Evolutionary conservation across 2,329 filamentous ascomycete species (phyloP).

Genomic region (Talaromyces sp.): DNA sequence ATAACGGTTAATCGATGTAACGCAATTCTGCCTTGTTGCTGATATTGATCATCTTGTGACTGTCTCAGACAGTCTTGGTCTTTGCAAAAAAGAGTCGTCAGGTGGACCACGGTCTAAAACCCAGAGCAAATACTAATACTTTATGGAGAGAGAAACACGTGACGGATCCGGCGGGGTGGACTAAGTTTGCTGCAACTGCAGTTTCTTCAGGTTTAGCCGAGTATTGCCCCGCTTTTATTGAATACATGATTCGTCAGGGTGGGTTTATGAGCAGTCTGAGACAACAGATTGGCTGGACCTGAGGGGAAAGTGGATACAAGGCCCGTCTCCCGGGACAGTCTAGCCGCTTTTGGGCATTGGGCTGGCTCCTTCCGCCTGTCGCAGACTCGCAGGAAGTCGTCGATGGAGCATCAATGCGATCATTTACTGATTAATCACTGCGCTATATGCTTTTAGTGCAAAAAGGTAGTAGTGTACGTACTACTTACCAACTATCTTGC

Average conservation of each 20-base stretch:
- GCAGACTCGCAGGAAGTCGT: no score
- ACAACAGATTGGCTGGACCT: neutral
- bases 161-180: neutral
- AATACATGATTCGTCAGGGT: neutral
- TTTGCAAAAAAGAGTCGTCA: neutral
- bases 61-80: neutral
- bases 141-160: neutral
- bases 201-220: neutral
- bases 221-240: neutral
- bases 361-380: neutral
- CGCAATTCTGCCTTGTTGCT: neutral
- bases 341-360: neutral
- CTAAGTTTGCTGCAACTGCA: neutral
- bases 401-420: neutral
- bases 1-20: neutral
- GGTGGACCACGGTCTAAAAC: no score
- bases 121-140: no score
- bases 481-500: no score
- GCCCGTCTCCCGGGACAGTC: constrained; percentile 10
- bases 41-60: neutral
- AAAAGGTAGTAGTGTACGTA: neutral
- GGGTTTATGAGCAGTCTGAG: neutral
- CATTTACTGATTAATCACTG: neutral
- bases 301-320: neutral
- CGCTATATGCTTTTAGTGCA: neutral